These are phyloP conservation scores for Colletotrichum liriopes DNA, from an alignment of 2,329 filamentous ascomycete species.

Conservation along the genomic window DNA sequence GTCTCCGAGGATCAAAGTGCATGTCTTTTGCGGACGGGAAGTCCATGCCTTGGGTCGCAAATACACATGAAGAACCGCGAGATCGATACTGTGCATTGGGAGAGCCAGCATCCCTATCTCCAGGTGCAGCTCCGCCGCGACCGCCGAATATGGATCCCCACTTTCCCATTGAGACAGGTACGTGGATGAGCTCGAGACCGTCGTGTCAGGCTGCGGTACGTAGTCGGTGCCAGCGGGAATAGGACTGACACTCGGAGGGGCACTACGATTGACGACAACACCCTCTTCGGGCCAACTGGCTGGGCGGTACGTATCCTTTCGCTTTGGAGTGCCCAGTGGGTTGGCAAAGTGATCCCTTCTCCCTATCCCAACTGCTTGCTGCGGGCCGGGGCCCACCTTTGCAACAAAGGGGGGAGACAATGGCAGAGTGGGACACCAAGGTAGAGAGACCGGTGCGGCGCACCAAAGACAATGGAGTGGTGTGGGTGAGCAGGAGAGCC, in stretches of 20 bases:
- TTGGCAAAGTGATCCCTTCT: not conserved
- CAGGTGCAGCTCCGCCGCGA: not conserved
- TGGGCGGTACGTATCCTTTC: not conserved
- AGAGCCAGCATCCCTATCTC: not conserved
- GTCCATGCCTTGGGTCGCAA: not conserved
- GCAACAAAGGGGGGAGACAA: not conserved
- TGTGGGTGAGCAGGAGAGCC: not conserved
- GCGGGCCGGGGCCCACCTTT: not conserved
- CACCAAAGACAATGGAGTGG: not conserved
- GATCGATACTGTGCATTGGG: not conserved
- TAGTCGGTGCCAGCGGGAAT: not conserved
- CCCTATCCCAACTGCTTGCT: constrained; percentile 9
- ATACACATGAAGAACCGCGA: not conserved
- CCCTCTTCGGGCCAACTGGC: not conserved
- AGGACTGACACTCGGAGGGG: not conserved
- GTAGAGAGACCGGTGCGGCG: not conserved
- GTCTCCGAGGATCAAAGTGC: not conserved
- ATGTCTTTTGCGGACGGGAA: not conserved
- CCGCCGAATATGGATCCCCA: not conserved
- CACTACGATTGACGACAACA: constrained; percentile 3
- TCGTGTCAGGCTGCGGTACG: not conserved
- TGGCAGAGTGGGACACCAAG: not conserved
- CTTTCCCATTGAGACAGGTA: not conserved
- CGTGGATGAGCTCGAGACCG: not conserved
- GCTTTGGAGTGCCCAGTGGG: not conserved